Evolutionary conservation across 805 yeast species (phyloP), one percentile per base, ranked within the genome.

Genomic region (Lachancea quebecensis): DNA sequence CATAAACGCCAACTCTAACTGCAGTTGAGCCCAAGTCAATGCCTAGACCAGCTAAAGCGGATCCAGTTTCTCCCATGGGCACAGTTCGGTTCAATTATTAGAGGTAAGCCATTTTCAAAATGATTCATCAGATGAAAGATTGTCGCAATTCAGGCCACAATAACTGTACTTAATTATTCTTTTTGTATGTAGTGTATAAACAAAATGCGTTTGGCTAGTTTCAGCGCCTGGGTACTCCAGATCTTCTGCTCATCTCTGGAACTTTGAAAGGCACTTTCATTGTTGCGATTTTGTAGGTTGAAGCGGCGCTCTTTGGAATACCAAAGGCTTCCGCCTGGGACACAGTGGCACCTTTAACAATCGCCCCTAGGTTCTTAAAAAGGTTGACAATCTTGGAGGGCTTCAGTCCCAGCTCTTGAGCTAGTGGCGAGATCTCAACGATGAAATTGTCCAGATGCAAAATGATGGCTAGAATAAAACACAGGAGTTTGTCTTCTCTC

Each of bases 261-360:
- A 87, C 71, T 61, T 79, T 82, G 68, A 93, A 85, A 34, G 99
- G 99, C 29, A 89, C 95, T 62, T 77, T 81, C 65, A 93, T 74
- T 14, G 78, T 67, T 2, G 97, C 98, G 53, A 91, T 72, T 65
- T 88, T 87, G 66, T 84, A 82, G 33, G 79, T 73, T 9, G 78
- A 63, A 11, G 81, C 81, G 44, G 74, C 69, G 42, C 74, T 65
- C 64, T 77, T 82, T 41, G 84, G 77, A 48, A 84, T 72, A 28
- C 83, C 84, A 52, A 80, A 74, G 2, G 83, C 83, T 56, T 82
- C 88, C 32, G 87, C 87, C 66, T 82, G 84, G n/a, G 81, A 74
- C 31, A 73, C 78, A 15, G 89, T 76, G 30, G 87, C 81, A 43
- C 79, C 74, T 66, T 85, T 86, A 42, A 87, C 78, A 17, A 66